Conservation (phyloP, 2,329 filamentous ascomycete species). For the Alternaria postmessia region DNA sequence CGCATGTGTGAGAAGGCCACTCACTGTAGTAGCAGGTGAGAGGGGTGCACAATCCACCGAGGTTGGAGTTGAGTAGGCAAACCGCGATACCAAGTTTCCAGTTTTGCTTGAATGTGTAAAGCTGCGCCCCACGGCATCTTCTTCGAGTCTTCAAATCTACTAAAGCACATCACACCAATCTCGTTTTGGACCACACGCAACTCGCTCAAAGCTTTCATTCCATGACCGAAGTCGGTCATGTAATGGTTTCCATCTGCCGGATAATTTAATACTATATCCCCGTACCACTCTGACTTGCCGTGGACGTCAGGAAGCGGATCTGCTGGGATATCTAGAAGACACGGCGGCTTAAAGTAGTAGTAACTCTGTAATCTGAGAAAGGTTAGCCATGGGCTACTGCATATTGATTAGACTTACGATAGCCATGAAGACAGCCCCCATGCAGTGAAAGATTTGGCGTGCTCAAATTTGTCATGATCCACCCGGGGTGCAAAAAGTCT, state of each 20-base stretch:
- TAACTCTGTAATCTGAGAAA: constrained; percentile 10
- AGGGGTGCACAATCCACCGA: constrained; percentile 14
- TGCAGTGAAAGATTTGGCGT: constrained; percentile 18
- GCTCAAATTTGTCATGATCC: constrained; percentile 5
- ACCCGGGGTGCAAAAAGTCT: constrained; percentile 14
- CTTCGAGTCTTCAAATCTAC: not conserved
- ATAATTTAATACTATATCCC: constrained; percentile 18
- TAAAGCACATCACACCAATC: constrained; percentile 10
- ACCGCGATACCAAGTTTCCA: constrained; percentile 16
- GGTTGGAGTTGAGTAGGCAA: constrained; percentile 12
- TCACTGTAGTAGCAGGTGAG: constrained; percentile 23
- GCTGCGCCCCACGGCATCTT: constrained; percentile 14
- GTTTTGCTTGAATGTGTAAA: constrained; percentile 6
- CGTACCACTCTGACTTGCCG: constrained; percentile 23
- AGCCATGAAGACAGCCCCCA: constrained; percentile 19
- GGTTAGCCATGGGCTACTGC: not conserved
- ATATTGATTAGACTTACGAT: constrained; percentile 1
- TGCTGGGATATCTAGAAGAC: constrained; percentile 6
- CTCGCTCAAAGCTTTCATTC: constrained; percentile 16
- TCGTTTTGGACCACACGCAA: constrained; percentile 22
- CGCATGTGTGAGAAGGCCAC: not conserved
- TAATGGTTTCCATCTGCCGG: not conserved
- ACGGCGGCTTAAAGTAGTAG: constrained; percentile 20
- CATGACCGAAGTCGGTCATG: constrained; percentile 8
- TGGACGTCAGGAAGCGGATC: constrained; percentile 21